These are phyloP conservation scores for Alternaria gansuensis DNA, from an alignment of 2,329 filamentous ascomycete species.

Conservation along the genomic window DNA sequence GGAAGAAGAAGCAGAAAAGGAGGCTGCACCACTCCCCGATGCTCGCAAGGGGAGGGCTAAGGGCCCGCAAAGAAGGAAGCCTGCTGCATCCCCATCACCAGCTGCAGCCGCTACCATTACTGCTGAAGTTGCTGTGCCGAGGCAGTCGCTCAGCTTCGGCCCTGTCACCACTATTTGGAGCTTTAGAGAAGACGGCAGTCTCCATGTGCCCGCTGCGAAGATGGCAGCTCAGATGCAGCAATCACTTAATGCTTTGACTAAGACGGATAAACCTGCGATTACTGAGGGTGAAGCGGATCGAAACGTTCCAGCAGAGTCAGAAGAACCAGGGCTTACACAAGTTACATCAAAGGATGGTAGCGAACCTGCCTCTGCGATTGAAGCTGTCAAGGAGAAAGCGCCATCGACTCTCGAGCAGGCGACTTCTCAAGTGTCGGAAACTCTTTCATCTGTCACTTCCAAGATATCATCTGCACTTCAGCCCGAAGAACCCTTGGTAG, in stretches of 20 bases:
- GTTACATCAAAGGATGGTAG: slow-evolving; percentile 16
- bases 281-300: slow-evolving; percentile 18
- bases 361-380: slow-evolving; percentile 11
- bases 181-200: slow-evolving; percentile 46
- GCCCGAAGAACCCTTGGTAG: slow-evolving; percentile 25
- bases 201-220: slow-evolving; percentile 47
- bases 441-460: slow-evolving; percentile 10
- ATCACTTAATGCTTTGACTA: slow-evolving; percentile 25
- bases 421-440: slow-evolving; percentile 11
- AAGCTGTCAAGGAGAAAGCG: slow-evolving; percentile 4
- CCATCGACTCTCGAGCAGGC: slow-evolving; percentile 10
- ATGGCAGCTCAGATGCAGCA: slow-evolving; percentile 41
- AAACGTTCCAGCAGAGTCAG: slow-evolving; percentile 14
- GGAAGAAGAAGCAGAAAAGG: slow-evolving; percentile 61
- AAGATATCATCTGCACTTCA: slow-evolving; percentile 13
- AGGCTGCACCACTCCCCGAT: slow-evolving; percentile 82
- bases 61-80: slow-evolving; percentile 81
- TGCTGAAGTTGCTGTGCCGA: slow-evolving; percentile 49
- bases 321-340: slow-evolving; percentile 20
- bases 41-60: slow-evolving; percentile 89
- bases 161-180: slow-evolving; percentile 48
- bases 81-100: slow-evolving; percentile 69
- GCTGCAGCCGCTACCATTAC: slow-evolving; percentile 55
- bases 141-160: slow-evolving; percentile 38
- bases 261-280: slow-evolving; percentile 14